These are phyloP conservation scores for Zygnema circumcarinatum DNA, from an alignment of 139 green algal genomes.

Conservation along the genomic window DNA sequence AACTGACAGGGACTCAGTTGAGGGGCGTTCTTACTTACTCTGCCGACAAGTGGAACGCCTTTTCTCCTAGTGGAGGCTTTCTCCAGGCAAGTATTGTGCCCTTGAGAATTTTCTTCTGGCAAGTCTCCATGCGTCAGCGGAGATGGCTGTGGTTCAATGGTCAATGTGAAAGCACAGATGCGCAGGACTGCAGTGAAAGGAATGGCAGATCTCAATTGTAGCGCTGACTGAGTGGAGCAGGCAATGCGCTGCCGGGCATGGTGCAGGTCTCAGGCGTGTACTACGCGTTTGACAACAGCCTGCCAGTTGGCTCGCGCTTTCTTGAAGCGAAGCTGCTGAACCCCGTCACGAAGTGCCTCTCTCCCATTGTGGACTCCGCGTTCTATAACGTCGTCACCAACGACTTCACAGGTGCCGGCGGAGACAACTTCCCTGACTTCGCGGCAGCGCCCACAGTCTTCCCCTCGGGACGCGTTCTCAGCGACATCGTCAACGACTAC, in stretches of 20 bases:
- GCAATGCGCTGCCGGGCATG: too few species aligned
- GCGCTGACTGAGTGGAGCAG: too few species aligned
- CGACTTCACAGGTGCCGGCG: conserved; percentile 50
- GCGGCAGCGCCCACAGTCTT: conserved; percentile 1
- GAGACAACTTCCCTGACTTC: conserved; percentile 32
- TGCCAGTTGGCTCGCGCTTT: conserved; percentile 9
- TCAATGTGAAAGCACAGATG: too few species aligned
- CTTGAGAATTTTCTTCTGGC: too few species aligned
- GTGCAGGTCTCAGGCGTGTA: conserved; percentile 44
- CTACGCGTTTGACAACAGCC: conserved; percentile 17
- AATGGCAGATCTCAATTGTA: too few species aligned
- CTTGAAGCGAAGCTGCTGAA: neutral
- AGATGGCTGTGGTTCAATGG: too few species aligned
- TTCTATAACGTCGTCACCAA: conserved; percentile 50
- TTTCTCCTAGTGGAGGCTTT: neutral
- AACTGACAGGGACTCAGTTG: neutral
- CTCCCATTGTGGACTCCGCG: conserved; percentile 12
- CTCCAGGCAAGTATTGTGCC: conserved; percentile 1
- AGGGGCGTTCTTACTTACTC: neutral
- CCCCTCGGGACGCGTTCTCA: conserved; percentile 19
- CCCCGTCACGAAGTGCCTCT: conserved; percentile 8
- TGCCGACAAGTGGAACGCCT: neutral
- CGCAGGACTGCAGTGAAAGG: too few species aligned
- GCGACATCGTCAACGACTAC: conserved; percentile 19
- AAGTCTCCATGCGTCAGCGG: too few species aligned